These are phyloP conservation scores for Diplocarpon rosae DNA, from an alignment of 2,329 filamentous ascomycete species.

Conservation along the genomic window DNA sequence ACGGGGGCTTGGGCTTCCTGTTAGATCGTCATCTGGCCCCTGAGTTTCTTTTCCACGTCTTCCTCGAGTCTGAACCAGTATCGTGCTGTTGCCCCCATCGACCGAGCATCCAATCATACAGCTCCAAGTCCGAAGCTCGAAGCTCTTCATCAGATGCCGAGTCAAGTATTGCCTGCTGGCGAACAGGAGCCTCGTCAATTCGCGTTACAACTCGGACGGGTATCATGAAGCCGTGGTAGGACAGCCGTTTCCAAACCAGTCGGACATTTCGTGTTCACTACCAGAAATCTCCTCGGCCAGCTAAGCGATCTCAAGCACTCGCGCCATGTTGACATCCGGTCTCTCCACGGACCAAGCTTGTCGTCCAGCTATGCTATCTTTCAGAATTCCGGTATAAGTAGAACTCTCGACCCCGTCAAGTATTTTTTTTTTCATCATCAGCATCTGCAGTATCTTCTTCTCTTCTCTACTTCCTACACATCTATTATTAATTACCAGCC, in stretches of 20 bases:
- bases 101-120: slow-evolving; percentile 10
- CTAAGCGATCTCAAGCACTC: slow-evolving; percentile 7
- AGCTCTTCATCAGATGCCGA: slow-evolving; percentile 4
- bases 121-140: slow-evolving; percentile 1
- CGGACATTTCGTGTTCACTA: slow-evolving; percentile 8
- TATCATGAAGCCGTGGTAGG: slow-evolving; percentile 12
- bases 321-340: slow-evolving; percentile 14
- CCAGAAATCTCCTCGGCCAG: slow-evolving; percentile 8
- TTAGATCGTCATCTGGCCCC: not conserved
- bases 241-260: slow-evolving; percentile 15
- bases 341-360: slow-evolving; percentile 18
- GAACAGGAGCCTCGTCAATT: slow-evolving; percentile 3
- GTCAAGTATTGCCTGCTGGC: slow-evolving; percentile 5
- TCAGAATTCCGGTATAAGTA: slow-evolving; percentile 20
- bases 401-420: slow-evolving; percentile 9
- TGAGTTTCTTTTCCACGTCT: not conserved
- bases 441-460: slow-evolving; percentile 10
- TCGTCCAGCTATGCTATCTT: slow-evolving; percentile 3
- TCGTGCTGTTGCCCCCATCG: too few species aligned
- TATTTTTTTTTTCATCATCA: slow-evolving; percentile 21
- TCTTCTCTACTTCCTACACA: slow-evolving; percentile 9
- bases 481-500: slow-evolving; percentile 18
- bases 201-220: slow-evolving; percentile 11
- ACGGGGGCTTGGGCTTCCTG: too few species aligned
- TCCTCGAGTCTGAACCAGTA: not conserved